A percentile compares a stretch with the other conserved stretches of the same genome.
Evolutionary conservation across 805 yeast genomes (phyloP).

Genomic region (Clavispora carvajalis): DNA sequence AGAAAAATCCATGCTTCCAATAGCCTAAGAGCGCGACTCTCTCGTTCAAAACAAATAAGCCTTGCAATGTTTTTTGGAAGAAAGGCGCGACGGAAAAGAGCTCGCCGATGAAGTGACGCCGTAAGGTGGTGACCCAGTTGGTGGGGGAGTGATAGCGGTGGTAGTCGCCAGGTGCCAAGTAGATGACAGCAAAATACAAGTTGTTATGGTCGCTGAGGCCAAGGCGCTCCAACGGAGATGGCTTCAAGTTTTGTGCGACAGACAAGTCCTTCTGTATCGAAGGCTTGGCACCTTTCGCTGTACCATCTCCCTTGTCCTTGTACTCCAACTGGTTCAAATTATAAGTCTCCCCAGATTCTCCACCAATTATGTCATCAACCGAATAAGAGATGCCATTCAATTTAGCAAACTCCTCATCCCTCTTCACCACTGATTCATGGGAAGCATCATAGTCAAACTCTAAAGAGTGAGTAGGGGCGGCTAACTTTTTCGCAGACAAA

Average conservation of each 20-base stretch:
- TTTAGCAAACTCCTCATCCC: conserved; percentile 72
- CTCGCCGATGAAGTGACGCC: conserved; percentile 96
- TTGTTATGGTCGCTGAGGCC: conserved; percentile 41
- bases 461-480: conserved; percentile 51
- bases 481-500: conserved; percentile 40
- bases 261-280: conserved; percentile 32
- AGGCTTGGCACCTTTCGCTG: conserved; percentile 30
- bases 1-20: conserved; percentile 95
- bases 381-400: conserved; percentile 70
- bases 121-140: conserved; percentile 88
- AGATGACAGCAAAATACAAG: conserved; percentile 83
- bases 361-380: conserved; percentile 63
- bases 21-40: conserved; percentile 92
- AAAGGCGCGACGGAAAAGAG: conserved; percentile 94
- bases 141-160: conserved; percentile 96
- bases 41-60: conserved; percentile 87
- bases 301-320: conserved; percentile 66
- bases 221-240: conserved; percentile 27
- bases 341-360: conserved; percentile 36
- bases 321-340: conserved; percentile 46
- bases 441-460: conserved; percentile 39
- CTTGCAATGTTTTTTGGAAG: conserved; percentile 81
- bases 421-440: conserved; percentile 40
- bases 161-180: conserved; percentile 97
- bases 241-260: conserved; percentile 37